Conservation (phyloP, 306 rosid species). For the Ormosia semicastrata region DNA sequence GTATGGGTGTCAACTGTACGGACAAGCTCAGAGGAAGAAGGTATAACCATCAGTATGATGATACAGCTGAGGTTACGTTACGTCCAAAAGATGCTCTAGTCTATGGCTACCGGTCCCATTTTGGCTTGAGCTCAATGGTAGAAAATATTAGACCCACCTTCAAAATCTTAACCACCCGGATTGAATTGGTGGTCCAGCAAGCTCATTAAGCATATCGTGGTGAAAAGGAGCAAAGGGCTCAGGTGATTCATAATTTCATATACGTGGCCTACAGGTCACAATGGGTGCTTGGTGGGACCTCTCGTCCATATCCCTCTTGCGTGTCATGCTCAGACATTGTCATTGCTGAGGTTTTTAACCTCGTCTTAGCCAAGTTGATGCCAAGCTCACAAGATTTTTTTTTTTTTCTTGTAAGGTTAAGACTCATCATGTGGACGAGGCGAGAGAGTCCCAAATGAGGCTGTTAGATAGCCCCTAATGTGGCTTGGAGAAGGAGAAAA, state of each 20-base stretch:
- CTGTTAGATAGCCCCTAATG: no score
- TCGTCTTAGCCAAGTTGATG: not conserved
- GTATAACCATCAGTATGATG: slow-evolving; percentile 24
- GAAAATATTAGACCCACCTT: slow-evolving; percentile 47
- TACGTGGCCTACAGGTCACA: slow-evolving; percentile 20
- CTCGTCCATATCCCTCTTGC: slow-evolving; percentile 19
- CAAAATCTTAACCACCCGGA: slow-evolving; percentile 60
- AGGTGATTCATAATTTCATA: slow-evolving; percentile 37
- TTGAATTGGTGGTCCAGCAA: slow-evolving; percentile 36
- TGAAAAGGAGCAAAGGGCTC: not conserved
- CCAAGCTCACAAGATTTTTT: not conserved
- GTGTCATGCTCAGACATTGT: slow-evolving; percentile 22
- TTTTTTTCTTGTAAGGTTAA: no score
- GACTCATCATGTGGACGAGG: no score
- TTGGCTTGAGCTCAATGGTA: slow-evolving; percentile 18
- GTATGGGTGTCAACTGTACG: not conserved
- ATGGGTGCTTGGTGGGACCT: slow-evolving; percentile 21
- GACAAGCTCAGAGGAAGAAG: not conserved
- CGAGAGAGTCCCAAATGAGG: no score
- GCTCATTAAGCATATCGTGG: not conserved
- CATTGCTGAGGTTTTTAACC: not conserved
- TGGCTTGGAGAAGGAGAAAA: no score
- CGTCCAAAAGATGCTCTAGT: slow-evolving; percentile 19
- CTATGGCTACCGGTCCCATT: slow-evolving; percentile 38
- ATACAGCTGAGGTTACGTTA: slow-evolving; percentile 34